Evolutionary conservation across 495 filamentous ascomycete species (phyloP).

Genomic region (Rusavskia elegans): DNA sequence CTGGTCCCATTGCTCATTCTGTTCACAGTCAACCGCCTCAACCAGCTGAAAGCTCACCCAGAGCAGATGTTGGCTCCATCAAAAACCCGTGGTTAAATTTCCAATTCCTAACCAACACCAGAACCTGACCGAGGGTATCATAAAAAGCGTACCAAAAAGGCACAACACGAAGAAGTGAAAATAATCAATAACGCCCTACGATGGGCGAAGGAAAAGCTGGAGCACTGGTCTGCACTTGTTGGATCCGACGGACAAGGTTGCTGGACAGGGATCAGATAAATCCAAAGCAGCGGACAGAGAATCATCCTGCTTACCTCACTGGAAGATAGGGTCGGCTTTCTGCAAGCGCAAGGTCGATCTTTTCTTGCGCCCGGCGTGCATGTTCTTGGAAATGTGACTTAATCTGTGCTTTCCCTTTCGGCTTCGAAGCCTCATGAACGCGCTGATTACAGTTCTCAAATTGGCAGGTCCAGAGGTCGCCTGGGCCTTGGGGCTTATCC

Average conservation of each 20-base stretch:
- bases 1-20: neutral
- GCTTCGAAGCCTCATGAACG: constrained; percentile 40
- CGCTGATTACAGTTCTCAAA: constrained; percentile 50
- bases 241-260: constrained; percentile 11
- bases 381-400: constrained; percentile 49
- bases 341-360: constrained; percentile 40
- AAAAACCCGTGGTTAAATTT: neutral
- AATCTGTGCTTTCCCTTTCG: constrained; percentile 42
- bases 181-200: constrained; percentile 3
- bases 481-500: constrained; percentile 31
- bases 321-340: constrained; percentile 36
- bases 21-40: neutral
- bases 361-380: constrained; percentile 42
- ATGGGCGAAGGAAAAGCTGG: constrained; percentile 3
- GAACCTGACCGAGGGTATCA: neutral
- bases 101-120: constrained; percentile 1
- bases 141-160: neutral
- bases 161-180: neutral
- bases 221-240: neutral
- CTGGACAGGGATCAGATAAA: neutral
- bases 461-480: constrained; percentile 55
- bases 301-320: constrained; percentile 32
- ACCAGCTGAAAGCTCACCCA: no score
- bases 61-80: no score
- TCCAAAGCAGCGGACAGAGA: constrained; percentile 8